Percentiles rank a stretch among this genome's conserved stretches.
Evolutionary conservation across 305 asterid genomes (phyloP).

Genomic region (Fraxinus xanthoxyloides): DNA sequence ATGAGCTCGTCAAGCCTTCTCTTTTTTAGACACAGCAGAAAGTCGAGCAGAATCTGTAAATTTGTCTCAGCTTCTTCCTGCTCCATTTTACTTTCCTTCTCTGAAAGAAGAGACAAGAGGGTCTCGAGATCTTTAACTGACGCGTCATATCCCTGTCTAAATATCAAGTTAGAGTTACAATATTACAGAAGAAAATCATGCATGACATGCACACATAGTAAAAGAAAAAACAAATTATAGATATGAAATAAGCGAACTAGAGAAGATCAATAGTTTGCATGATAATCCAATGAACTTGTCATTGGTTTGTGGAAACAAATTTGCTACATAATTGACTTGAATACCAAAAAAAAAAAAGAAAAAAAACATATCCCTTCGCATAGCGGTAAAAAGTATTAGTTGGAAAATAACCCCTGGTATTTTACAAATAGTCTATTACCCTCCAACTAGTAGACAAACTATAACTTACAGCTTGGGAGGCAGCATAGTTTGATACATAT

Average conservation of each 20-base stretch:
- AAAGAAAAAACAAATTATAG: neutral
- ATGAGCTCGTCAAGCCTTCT: constrained; percentile 77
- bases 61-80: constrained; percentile 88
- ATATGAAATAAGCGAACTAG: neutral
- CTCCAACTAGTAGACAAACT: neutral
- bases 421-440: neutral
- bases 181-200: constrained; percentile 22
- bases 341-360: neutral
- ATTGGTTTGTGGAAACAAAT: neutral
- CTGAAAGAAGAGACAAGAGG: constrained; percentile 66
- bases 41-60: constrained; percentile 68
- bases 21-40: constrained; percentile 65
- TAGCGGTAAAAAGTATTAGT: neutral
- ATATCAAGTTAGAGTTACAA: constrained; percentile 35
- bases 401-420: neutral
- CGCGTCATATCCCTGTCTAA: constrained; percentile 84
- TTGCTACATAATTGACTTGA: neutral
- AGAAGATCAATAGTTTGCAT: neutral
- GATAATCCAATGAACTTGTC: neutral
- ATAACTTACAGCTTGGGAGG: neutral
- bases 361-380: neutral
- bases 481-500: neutral
- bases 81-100: constrained; percentile 87
- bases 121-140: constrained; percentile 73
- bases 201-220: constrained; percentile 15